Base-by-base conservation (phyloP, 441 rosid species). In the Geranium incanum region DNA sequence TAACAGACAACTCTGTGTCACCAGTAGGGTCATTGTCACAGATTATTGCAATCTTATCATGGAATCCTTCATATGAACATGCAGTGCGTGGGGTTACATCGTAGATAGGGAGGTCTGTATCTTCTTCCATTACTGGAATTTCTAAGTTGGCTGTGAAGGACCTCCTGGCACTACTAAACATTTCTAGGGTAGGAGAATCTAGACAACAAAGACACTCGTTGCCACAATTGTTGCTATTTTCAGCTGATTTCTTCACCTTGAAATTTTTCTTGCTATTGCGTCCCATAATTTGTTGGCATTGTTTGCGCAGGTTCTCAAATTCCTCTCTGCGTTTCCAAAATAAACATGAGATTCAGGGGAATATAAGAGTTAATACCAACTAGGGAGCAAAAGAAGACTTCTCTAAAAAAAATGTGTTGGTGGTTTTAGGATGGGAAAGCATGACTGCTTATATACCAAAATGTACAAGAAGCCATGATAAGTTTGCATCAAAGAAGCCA, bases 281-380 rank as follows among this genome's bases (percentile, higher is more conserved):
- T 75, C 79, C 88, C 41, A 85, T 82, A 45, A 91, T 82, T 65
- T 72, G 81, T 71, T 78, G 76, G 70, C 85, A 90, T 50, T 78
- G 81, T 68, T 87, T 89, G 28, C 92, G 89, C 9, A 93, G 81
- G 72, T 86, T 84, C 84, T 93, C 94, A 82, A 89, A 93, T 78
- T 86, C 86, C 78, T 88, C 87, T 79, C 98, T 93, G 83, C 33
- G 33, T 28, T 28, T 28, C 33, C 2, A 28, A 45, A 39, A 39
- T 39, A 48, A 48, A 48, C 15, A 9, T 48, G 57, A 48, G 57
- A 48, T 9, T 13, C 9, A 48, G 15, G 15, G 57, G 33, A 28
- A 11, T 48, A 9, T 13, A 48, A 48, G 68, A 68, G 45, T 69
- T 45, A 28, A 28, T 28, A 28, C 33, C 33, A 28, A 28, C 33